Conservation (phyloP, 2,329 filamentous ascomycete genomes). For the Aspergillus sp. region DNA sequence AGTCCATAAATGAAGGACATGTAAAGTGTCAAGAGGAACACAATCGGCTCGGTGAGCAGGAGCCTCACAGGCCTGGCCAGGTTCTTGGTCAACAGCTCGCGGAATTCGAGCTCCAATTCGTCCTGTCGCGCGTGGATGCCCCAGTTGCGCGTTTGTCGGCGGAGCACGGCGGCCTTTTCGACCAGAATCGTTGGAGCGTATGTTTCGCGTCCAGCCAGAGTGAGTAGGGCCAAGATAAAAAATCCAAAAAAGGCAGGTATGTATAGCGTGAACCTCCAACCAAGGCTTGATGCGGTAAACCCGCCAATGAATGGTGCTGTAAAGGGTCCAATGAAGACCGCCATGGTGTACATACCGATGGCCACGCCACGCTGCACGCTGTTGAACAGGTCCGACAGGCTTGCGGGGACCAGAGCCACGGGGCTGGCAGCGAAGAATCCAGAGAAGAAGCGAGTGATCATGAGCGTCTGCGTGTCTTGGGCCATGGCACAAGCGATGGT, state of each 20-base stretch:
- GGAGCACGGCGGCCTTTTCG: slow-evolving; percentile 12
- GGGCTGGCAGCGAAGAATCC: slow-evolving; percentile 37
- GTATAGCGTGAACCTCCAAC: slow-evolving; percentile 45
- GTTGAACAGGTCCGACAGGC: slow-evolving; percentile 42
- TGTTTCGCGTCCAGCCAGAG: slow-evolving; percentile 42
- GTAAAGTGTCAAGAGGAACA: slow-evolving; percentile 18
- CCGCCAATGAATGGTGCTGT: slow-evolving; percentile 42
- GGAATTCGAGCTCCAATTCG: slow-evolving; percentile 13
- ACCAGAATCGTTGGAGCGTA: slow-evolving; percentile 37
- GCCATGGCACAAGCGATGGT: slow-evolving; percentile 37
- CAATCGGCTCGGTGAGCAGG: slow-evolving; percentile 18
- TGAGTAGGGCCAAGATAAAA: slow-evolving; percentile 25
- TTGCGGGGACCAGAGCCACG: slow-evolving; percentile 33
- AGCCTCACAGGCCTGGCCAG: slow-evolving; percentile 14
- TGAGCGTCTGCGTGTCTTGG: slow-evolving; percentile 30
- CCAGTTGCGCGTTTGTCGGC: slow-evolving; percentile 15
- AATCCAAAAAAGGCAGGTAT: slow-evolving; percentile 46
- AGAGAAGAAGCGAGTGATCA: slow-evolving; percentile 37
- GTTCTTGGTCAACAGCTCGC: slow-evolving; percentile 13
- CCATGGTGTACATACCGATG: slow-evolving; percentile 41
- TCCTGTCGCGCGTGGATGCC: slow-evolving; percentile 16
- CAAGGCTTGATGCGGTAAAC: slow-evolving; percentile 40
- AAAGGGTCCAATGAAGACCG: slow-evolving; percentile 40
- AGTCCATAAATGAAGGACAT: slow-evolving; percentile 18
- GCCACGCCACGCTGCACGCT: slow-evolving; percentile 31